Evolutionary conservation across 2,329 filamentous ascomycete genomes (phyloP).

Genomic region (Biscogniauxia marginata): DNA sequence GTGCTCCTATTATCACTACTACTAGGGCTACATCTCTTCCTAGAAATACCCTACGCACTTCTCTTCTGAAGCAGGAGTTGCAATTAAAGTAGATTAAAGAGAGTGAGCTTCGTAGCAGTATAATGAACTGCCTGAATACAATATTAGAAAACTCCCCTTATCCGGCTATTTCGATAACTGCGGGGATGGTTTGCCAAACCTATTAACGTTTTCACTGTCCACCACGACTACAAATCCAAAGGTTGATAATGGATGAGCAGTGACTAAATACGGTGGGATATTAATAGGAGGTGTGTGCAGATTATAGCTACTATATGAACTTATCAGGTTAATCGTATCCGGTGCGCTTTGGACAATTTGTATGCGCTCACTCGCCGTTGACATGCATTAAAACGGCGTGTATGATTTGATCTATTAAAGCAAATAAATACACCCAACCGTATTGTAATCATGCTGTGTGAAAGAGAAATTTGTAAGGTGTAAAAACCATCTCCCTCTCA

Average conservation of each 20-base stretch:
- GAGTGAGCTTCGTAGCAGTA: background rate
- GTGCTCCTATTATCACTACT: background rate
- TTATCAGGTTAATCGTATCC: no score
- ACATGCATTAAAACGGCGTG: no score
- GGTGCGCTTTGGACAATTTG: no score
- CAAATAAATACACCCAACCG: no score
- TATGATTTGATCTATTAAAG: no score
- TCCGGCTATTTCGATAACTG: background rate
- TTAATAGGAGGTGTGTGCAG: no score
- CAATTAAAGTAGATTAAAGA: background rate
- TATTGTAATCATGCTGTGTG: no score
- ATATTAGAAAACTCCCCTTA: background rate
- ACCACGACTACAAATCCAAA: background rate
- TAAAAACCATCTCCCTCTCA: no score
- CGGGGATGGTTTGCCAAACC: background rate
- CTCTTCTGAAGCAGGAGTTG: background rate
- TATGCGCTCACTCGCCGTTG: no score
- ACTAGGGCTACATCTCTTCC: background rate
- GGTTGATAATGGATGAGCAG: background rate
- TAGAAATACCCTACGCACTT: background rate
- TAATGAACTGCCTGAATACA: background rate
- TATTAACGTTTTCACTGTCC: background rate
- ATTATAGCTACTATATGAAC: no score
- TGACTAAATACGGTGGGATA: no score
- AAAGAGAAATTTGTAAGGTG: no score